Evolutionary conservation across 331 rosid genomes (phyloP), one percentile per base, ranked within the genome.

Genomic region (Quercus phellos): DNA sequence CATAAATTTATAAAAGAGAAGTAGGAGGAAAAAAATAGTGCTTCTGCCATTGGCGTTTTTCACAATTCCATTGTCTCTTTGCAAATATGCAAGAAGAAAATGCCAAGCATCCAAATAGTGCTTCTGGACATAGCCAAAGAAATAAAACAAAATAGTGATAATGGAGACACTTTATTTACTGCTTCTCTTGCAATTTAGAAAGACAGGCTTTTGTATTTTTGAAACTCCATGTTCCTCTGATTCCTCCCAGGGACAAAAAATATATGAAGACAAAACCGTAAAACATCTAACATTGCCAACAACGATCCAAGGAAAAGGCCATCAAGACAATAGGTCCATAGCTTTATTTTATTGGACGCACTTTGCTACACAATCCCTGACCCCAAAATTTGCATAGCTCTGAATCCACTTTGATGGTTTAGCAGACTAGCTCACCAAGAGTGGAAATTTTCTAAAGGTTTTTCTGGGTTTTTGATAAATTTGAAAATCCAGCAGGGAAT

Each of bases 251-350:
- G 76, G 72, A 84, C 76, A 77, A 46, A 11, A 46, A 2, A 2
- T 12, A 81, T 80, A 77, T 90, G 91, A 84, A 79, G 98, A 89
- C 96, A 90, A 86, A 88, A 75, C 46, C 59, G 46, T 38, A 38
- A 38, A 81, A 77, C 80, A 79, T 42, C 78, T 85, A 80, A 70
- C 71, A 73, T 88, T 90, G 89, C 84, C 83, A 69, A 81, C 85
- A 79, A 56, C 55, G 78, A 79, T 79, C 82, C 81, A 79, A 66
- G 84, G 78, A 72, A 61, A 72, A 85, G 70, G 75, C 78, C 83
- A 79, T 83, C 79, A 74, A 78, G 71, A 29, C 84, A 53, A 59
- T 73, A 50, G 5, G 82, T 8, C 46, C 8, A 38, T 38, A 38
- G 46, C 73, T 85, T 13, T 63, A 69, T 75, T 64, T 67, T 67